phyloP scores from a whole-genome alignment of 2,329 filamentous ascomycete genomes.

The Diaporthe ampelina region DNA sequence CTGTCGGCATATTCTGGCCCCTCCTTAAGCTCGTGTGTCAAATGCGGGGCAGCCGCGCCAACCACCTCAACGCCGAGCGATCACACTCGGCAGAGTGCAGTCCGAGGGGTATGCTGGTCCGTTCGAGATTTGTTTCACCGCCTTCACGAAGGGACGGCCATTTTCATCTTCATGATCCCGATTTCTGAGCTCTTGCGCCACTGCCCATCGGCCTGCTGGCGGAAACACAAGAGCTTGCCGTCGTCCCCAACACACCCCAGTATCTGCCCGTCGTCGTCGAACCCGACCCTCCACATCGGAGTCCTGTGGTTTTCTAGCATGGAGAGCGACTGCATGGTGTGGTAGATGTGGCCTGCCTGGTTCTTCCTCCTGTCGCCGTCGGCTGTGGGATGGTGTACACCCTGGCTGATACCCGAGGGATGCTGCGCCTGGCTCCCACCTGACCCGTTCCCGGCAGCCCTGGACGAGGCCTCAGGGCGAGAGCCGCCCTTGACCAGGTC shows the following conservation, averaged over 20 bases:
- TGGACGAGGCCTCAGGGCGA: constrained; percentile 37
- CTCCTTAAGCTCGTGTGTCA: not conserved
- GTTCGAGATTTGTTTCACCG: not conserved
- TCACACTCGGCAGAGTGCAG: constrained; percentile 26
- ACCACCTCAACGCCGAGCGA: constrained; percentile 19
- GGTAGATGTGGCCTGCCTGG: constrained; percentile 75
- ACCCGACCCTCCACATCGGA: constrained; percentile 82
- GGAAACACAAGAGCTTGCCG: constrained; percentile 74
- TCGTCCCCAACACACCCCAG: constrained; percentile 84
- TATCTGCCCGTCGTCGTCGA: constrained; percentile 78
- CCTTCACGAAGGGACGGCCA: constrained; percentile 59
- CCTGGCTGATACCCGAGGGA: constrained; percentile 65
- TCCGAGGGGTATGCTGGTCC: constrained; percentile 14
- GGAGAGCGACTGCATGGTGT: constrained; percentile 74
- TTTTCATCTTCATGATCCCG: constrained; percentile 68
- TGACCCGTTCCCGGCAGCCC: constrained; percentile 25
- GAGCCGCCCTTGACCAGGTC: constrained; percentile 58
- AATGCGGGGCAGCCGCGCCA: constrained; percentile 33
- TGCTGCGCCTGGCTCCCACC: constrained; percentile 49
- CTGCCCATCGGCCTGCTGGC: constrained; percentile 68
- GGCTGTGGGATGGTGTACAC: constrained; percentile 64
- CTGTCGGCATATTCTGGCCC: not conserved
- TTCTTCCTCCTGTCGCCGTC: constrained; percentile 65
- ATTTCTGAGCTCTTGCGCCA: constrained; percentile 74
- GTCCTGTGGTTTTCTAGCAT: constrained; percentile 76